Evolutionary conservation across 2,329 filamentous ascomycete genomes (phyloP), one percentile per base, ranked within the genome.

Genomic region (Diaporthe amygdali): DNA sequence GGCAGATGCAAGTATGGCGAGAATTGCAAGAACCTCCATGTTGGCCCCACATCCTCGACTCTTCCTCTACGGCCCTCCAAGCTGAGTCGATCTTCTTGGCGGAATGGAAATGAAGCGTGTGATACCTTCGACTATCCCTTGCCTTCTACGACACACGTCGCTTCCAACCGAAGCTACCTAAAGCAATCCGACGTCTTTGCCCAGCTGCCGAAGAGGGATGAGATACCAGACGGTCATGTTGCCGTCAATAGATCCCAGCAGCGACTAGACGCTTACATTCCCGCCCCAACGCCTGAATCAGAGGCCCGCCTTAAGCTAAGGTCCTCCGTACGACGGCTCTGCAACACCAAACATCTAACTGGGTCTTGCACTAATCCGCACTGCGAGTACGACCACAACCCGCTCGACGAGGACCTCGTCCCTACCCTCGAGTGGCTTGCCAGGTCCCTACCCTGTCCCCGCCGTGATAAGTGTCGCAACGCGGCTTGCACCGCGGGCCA

Each of bases 1-100:
- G 79, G 78, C 7, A 80, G 78, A 61, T 80, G 78, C 72, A 76
- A 76, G 47, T 79, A 75, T 30, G 79, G 78, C 51, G 75, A 74
- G 39, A 59, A 49, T 1, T 80, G 79, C 73, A 79, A 76, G 52
- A 75, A 76, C 12, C 66, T 75, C 46, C 79, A 80, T 66, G 22
- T 72, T 8, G 73, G 73, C 32, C 30, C 71, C 10, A 4, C 51
- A 5, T 8, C 61, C 1, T 67, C 56, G 32, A 70, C 20, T 27
- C 59, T 46, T 41, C 68, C 46, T 20, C 17, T 51, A 32, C 52
- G 49, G 69, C 59, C 17, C 44, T 34, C 51, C 46, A 52, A 49
- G 55, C 20, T 63, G 46, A 22, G 69, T 41, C 30, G 74, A 69
- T 37, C 49, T 25, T 64, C 59, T 37, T 27, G 56, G 69, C 32